Base-by-base conservation (phyloP, 345 rosid species). In the Alliaria petiolata region DNA sequence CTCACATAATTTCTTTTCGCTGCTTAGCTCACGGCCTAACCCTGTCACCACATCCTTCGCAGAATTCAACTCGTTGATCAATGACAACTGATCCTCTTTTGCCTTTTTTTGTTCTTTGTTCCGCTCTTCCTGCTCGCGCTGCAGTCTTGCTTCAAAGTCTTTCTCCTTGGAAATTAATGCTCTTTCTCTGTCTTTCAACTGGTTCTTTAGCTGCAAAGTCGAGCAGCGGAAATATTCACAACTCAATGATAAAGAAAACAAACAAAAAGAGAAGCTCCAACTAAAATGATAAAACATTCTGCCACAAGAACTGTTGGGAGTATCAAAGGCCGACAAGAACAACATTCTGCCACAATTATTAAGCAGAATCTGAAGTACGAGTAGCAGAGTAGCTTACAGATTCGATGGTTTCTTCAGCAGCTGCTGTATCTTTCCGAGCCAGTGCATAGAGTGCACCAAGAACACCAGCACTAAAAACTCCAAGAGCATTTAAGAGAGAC, bases 361-460 rank as follows among this genome's bases (percentile, higher is more conserved):
- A 60, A 51, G 34, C 20, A 42, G 69, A 45, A 62, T 45, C 34
- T n/a, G n/a, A n/a, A n/a, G 42, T n/a, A 46, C 56, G 45, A 73
- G 53, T 22, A 66, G 58, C 90, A 53, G 55, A 74, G 56, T 6
- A 72, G 60, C 93, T 84, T 86, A 95, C 99, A 22, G 83, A 85
- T 69, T 89, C 88, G 35, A 95, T 36, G 60, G 86, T 77, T 65
- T 80, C 74, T 39, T 86, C 82, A 19, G 87, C 67, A 49, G 80
- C 70, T 58, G 79, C 70, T 70, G 85, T 82, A 53, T 91, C 96
- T 30, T 88, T 81, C 85, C 12, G 84, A 49, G 83, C 80, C 83
- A 91, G 77, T 22, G 90, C 95, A 78, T 86, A 95, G 34, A 95
- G 88, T 45, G 99, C 86, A 76, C 93, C 96, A 35, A 95, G 96